These are phyloP conservation scores for Phlebopus sp. DNA, from an alignment of 1,284 basidiomycete genomes.

Conservation along the genomic window DNA sequence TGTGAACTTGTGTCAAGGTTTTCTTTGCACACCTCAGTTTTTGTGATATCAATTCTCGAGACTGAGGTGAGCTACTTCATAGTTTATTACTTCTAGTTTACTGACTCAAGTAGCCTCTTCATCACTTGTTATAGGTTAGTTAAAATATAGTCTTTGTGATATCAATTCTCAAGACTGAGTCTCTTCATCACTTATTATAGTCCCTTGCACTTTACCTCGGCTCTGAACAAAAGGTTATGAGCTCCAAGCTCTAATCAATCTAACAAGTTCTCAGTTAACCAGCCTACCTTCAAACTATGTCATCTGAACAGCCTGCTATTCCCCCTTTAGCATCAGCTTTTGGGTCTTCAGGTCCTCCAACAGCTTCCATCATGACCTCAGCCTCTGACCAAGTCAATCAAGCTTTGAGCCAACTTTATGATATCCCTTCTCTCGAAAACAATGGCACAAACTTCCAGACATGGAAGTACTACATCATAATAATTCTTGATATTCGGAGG, in stretches of 20 bases:
- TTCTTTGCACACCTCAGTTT: not conserved
- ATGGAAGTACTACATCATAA: not conserved
- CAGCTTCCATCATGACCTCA: too few relatives aligned
- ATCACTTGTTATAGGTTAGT: not conserved
- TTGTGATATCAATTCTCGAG: not conserved
- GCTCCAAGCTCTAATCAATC: conserved; percentile 4
- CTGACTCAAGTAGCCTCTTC: not conserved
- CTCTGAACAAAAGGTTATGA: conserved; percentile 15
- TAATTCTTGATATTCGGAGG: not conserved
- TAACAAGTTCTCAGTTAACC: too few relatives aligned
- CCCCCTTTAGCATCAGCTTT: not conserved
- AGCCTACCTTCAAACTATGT: too few relatives aligned
- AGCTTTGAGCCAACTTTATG: too few relatives aligned
- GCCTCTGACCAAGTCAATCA: too few relatives aligned
- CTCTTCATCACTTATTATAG: not conserved
- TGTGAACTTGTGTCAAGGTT: not conserved
- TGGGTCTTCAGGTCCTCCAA: not conserved
- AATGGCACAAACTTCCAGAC: conserved; percentile 1
- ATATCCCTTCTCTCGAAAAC: too few relatives aligned
- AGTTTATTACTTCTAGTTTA: too few relatives aligned
- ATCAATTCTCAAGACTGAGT: too few relatives aligned
- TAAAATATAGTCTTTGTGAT: too few relatives aligned
- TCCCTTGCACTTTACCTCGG: not conserved
- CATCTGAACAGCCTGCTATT: too few relatives aligned
- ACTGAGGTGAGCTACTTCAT: too few relatives aligned